Conservation (phyloP, 805 yeast species). For the Metschnikowia hibisci region DNA sequence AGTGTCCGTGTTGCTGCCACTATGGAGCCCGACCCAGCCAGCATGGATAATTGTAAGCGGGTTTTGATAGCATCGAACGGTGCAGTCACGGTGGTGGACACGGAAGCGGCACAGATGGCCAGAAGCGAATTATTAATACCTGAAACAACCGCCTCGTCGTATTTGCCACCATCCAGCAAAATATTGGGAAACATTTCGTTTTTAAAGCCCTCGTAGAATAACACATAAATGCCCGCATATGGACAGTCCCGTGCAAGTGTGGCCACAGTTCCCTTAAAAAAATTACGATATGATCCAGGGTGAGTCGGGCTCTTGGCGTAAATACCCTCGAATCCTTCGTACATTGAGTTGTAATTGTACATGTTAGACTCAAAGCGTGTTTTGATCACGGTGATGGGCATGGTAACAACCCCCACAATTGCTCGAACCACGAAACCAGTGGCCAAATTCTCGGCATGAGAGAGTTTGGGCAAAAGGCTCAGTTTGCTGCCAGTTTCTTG, state of each 20-base stretch:
- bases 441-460: conserved; percentile 62
- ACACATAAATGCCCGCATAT: conserved; percentile 87
- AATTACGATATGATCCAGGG: conserved; percentile 54
- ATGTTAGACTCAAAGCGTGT: conserved; percentile 83
- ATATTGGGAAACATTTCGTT: conserved; percentile 51
- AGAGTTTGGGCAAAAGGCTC: conserved; percentile 61
- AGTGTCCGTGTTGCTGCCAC: conserved; percentile 39
- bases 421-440: conserved; percentile 82
- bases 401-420: conserved; percentile 76
- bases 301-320: conserved; percentile 29
- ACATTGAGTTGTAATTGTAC: conserved; percentile 63
- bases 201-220: conserved; percentile 71
- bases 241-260: conserved; percentile 92
- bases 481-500: conserved; percentile 23
- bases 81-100: conserved; percentile 83
- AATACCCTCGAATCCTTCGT: conserved; percentile 57
- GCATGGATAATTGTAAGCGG: conserved; percentile 66
- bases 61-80: conserved; percentile 96
- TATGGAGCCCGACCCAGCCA: conserved; percentile 40
- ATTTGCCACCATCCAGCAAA: conserved; percentile 8
- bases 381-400: conserved; percentile 92
- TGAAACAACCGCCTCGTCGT: conserved; percentile 13
- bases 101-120: conserved; percentile 74
- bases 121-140: conserved; percentile 51
- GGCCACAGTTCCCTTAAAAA: conserved; percentile 83